phyloP scores from a whole-genome alignment of 257 asterid species.

The Plantago major region DNA sequence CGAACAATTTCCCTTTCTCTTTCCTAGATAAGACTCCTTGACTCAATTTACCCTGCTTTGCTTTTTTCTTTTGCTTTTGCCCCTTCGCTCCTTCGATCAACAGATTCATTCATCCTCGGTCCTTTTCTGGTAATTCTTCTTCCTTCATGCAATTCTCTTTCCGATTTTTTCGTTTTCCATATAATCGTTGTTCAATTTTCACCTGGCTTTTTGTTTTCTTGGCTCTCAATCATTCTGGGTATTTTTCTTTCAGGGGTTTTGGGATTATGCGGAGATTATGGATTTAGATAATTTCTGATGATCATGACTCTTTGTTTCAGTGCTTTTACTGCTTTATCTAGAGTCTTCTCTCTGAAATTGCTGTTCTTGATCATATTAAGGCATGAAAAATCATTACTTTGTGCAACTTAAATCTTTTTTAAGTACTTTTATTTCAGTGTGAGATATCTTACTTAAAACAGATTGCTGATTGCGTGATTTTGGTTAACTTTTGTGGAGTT shows the following conservation, averaged over 20 bases:
- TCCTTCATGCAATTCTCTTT: slow-evolving; percentile 1
- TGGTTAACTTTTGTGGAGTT: no score
- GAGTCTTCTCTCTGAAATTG: no score
- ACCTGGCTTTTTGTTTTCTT: slow-evolving; percentile 32
- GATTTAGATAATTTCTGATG: slow-evolving; percentile 25
- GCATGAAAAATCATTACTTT: no score
- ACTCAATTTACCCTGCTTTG: slow-evolving; percentile 4
- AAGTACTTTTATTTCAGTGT: no score
- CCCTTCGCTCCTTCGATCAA: slow-evolving; percentile 19
- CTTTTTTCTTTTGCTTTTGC: slow-evolving; percentile 10
- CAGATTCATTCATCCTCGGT: slow-evolving; percentile 1
- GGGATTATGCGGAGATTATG: slow-evolving; percentile 25
- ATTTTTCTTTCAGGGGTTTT: neutral
- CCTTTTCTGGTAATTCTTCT: slow-evolving; percentile 16
- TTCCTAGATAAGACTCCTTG: slow-evolving; percentile 22
- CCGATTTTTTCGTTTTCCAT: slow-evolving; percentile 23
- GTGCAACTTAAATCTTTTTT: no score
- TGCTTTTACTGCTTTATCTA: no score
- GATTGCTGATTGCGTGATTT: no score
- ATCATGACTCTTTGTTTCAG: no score
- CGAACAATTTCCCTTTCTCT: neutral
- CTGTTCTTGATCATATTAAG: no score
- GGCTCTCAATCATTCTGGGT: slow-evolving; percentile 26
- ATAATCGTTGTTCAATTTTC: slow-evolving; percentile 22
- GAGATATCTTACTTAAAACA: no score